Conservation (phyloP, 768 basidiomycete species). For the Boletus rex-veris region DNA sequence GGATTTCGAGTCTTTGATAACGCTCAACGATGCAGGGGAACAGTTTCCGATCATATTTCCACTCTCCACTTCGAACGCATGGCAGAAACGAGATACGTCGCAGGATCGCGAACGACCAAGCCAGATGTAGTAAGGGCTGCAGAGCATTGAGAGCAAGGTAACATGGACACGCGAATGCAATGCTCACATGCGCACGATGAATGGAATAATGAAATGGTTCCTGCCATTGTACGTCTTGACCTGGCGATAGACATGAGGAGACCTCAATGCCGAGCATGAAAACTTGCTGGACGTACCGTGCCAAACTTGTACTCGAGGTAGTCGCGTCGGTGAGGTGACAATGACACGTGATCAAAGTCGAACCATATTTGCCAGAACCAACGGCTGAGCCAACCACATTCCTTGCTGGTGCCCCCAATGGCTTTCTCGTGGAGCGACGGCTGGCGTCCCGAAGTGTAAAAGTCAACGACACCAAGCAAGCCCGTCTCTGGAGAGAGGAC, state of each 20-base stretch:
- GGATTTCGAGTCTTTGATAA: slow-evolving; percentile 34
- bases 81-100: slow-evolving; percentile 52
- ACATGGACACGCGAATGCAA: background rate
- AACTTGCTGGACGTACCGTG: slow-evolving; percentile 42
- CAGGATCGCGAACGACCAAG: slow-evolving; percentile 63
- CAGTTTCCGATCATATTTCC: slow-evolving; percentile 56
- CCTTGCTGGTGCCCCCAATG: slow-evolving; percentile 59
- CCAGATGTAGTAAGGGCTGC: slow-evolving; percentile 71
- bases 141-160: background rate
- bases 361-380: slow-evolving; percentile 82
- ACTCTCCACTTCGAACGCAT: slow-evolving; percentile 60
- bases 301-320: slow-evolving; percentile 80
- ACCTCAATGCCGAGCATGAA: background rate
- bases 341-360: slow-evolving; percentile 52
- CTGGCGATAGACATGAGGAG: slow-evolving; percentile 20
- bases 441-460: slow-evolving; percentile 60
- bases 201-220: slow-evolving; percentile 65
- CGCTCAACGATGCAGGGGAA: slow-evolving; percentile 37
- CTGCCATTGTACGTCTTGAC: slow-evolving; percentile 70
- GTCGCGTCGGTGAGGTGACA: slow-evolving; percentile 56
- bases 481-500: slow-evolving; percentile 59
- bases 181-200: slow-evolving; percentile 59
- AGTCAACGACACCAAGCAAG: slow-evolving; percentile 67
- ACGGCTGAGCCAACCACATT: slow-evolving; percentile 61
- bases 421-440: slow-evolving; percentile 55